Evolutionary conservation across 352 stramenopile genomes (phyloP), one percentile per base, ranked within the genome.

Genomic region (Elongisporangium prolatum): DNA sequence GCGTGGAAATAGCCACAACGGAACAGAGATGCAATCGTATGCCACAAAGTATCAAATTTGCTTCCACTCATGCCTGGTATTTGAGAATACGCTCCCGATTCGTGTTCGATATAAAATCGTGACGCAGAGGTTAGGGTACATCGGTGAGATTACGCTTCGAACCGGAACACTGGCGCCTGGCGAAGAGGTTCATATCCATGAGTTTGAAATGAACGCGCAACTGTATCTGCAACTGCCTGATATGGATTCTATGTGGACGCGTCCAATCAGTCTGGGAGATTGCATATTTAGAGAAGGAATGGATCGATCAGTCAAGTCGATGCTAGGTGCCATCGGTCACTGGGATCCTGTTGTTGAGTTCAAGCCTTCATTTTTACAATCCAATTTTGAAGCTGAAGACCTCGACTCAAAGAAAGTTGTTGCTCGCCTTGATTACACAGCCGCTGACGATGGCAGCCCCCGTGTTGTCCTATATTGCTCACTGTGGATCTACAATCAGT

Each of bases 401-500:
- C 60, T 83, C 1, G 70, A 88, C 2, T 79, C 74, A 4, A 89
- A 80, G 56, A 77, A 77, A 59, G 65, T 95, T 18, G 72, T 77
- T 14, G 81, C 86, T n/a, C 82, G 86, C 3, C 67, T 96, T 14
- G 87, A 96, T 48, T 95, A 89, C 67, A 93, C 87, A 10, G 74
- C 84, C 11, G 72, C 87, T 24, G 84, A 93, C 58, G 80, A 95
- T 63, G 85, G 84, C 14, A 93, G 80, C 34, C 87, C 87, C 17
- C 84, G 87, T 17, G 83, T 94, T 44, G 87, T 94, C 17, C 55
- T 96, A 3, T 96, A 80, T 54, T 79, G 78, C n/a, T 90, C 80
- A 3, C 60, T 95, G 13, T 96, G 87, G 87, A 78, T 96, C n/a
- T 96, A 95, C 63, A 96, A 96, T 54, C 85, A 96, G 57, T 94